A percentile compares a stretch with the other conserved stretches of the same genome.
Conservation (phyloP, 2,329 filamentous ascomycete species). For the Ophiocordyceps australis region DNA sequence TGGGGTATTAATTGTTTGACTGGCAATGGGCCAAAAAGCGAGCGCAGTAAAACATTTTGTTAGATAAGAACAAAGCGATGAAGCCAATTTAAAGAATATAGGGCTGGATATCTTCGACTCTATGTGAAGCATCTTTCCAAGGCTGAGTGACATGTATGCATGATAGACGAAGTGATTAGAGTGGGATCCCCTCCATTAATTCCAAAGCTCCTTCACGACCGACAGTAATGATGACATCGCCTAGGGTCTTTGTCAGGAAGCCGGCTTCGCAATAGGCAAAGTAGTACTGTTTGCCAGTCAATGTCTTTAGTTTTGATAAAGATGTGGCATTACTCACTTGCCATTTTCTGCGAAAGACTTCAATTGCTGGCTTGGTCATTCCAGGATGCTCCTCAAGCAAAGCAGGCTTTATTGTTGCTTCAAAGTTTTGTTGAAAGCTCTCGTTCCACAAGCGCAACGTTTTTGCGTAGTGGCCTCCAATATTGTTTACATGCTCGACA, state of each 20-base stretch:
- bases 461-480: slow-evolving; percentile 56
- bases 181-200: slow-evolving; percentile 51
- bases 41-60: no score
- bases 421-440: slow-evolving; percentile 44
- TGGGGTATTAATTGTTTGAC: no score
- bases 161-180: slow-evolving; percentile 25
- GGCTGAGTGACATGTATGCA: no score
- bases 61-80: no score
- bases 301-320: no score
- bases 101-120: no score
- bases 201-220: slow-evolving; percentile 45
- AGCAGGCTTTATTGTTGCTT: slow-evolving; percentile 38
- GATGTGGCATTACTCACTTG: slow-evolving; percentile 25
- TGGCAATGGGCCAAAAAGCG: no score
- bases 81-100: no score
- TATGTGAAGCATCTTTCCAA: no score
- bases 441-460: slow-evolving; percentile 51
- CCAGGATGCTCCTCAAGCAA: slow-evolving; percentile 36
- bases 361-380: slow-evolving; percentile 42
- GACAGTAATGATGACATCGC: slow-evolving; percentile 56
- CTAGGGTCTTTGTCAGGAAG: slow-evolving; percentile 52
- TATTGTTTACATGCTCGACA: slow-evolving; percentile 51
- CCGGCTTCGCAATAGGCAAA: slow-evolving; percentile 61
- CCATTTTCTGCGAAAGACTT: slow-evolving; percentile 56
- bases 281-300: no score